Percentiles rank a stretch among this genome's conserved stretches.
Evolutionary conservation across 345 rosid species (phyloP).

Genomic region (Gossypium arboreum): DNA sequence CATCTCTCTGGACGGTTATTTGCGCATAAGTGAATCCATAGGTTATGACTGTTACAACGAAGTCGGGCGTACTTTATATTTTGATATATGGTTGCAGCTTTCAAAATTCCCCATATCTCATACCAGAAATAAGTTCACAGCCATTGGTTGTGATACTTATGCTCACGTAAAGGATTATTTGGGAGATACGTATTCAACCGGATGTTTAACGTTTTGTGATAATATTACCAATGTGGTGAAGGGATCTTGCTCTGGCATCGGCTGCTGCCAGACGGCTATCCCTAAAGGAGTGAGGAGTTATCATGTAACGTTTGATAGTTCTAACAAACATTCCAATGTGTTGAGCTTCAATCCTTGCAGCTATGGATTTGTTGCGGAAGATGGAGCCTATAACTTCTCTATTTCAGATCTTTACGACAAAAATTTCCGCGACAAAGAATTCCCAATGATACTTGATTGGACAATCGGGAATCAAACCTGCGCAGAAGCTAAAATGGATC

Average conservation of each 20-base stretch:
- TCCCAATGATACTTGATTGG: conserved; percentile 8
- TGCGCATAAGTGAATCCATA: background rate
- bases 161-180: background rate
- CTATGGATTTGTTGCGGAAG: conserved; percentile 24
- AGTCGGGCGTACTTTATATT: background rate
- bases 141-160: conserved; percentile 3
- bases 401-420: background rate
- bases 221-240: background rate
- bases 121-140: conserved; percentile 11
- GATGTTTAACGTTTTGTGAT: conserved; percentile 37
- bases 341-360: conserved; percentile 26
- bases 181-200: conserved; percentile 13
- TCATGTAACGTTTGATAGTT: background rate
- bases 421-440: background rate
- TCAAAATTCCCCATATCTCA: background rate
- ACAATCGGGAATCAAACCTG: background rate
- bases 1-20: conserved; percentile 20
- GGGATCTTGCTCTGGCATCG: conserved; percentile 10
- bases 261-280: conserved; percentile 18
- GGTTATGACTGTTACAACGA: background rate
- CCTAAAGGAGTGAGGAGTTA: background rate
- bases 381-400: background rate
- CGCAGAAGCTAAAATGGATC: background rate
- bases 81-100: fast-evolving
- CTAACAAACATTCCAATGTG: background rate